Percentiles rank a stretch among this genome's conserved stretches.
These are phyloP conservation scores for maize (Zea mays) DNA, from an alignment of 176 grass and related monocot genomes.

Conservation along the genomic window DNA sequence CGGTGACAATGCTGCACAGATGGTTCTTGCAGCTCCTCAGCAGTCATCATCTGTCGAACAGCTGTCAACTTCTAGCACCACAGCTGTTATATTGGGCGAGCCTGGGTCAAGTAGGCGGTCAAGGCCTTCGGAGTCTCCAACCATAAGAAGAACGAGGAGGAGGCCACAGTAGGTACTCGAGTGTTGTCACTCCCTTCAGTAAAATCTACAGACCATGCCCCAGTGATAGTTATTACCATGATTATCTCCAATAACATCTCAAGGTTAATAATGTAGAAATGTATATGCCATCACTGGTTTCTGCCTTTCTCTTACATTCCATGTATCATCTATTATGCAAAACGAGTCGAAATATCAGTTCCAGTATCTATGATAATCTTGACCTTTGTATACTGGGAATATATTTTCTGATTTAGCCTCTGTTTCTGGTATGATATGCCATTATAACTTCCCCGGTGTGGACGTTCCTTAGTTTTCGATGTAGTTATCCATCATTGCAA, in stretches of 20 bases:
- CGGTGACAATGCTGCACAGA: not conserved
- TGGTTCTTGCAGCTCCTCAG: constrained; percentile 12
- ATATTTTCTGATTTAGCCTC: constrained; percentile 2
- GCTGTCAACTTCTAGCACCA: not conserved
- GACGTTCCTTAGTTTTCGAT: not conserved
- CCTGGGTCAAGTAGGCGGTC: constrained; percentile 28
- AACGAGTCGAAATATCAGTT: constrained; percentile 20
- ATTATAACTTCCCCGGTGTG: not conserved
- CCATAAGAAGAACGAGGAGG: constrained; percentile 47
- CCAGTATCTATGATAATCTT: not conserved
- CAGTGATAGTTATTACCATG: not conserved
- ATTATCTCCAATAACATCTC: constrained; percentile 15
- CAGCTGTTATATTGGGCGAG: constrained; percentile 37
- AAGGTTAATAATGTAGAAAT: constrained; percentile 32
- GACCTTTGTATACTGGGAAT: constrained; percentile 13
- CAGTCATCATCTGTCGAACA: constrained; percentile 35
- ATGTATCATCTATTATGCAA: constrained; percentile 19
- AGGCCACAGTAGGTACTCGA: constrained; percentile 37
- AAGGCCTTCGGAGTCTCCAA: constrained; percentile 23
- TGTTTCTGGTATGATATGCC: not conserved
- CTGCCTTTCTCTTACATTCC: constrained; percentile 8
- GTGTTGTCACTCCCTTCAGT: constrained; percentile 5
- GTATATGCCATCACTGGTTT: constrained; percentile 16
- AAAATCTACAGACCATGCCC: constrained; percentile 28
- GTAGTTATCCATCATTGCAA: not conserved